phyloP scores from a whole-genome alignment of 768 basidiomycete species.

The Suillus tomentosus region DNA sequence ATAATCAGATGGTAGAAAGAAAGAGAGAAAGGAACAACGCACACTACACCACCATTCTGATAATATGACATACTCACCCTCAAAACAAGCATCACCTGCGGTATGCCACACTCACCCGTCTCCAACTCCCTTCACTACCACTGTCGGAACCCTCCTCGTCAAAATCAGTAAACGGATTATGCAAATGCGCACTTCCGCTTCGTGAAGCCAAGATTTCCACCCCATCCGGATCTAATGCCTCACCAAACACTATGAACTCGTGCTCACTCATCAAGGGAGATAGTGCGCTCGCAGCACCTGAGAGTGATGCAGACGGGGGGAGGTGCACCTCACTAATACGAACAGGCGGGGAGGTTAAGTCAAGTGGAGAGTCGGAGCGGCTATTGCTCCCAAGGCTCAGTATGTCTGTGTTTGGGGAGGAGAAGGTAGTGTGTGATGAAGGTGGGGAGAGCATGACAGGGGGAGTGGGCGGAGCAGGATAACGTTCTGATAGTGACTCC shows the following conservation, averaged over 20 bases:
- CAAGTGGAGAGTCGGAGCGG: background rate
- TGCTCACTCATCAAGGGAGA: slow-evolving; percentile 1
- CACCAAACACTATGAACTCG: background rate
- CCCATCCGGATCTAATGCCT: background rate
- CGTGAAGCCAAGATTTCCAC: background rate
- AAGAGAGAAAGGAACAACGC: background rate
- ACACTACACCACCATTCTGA: background rate
- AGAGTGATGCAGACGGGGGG: background rate
- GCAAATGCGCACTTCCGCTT: background rate
- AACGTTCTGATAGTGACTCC: slow-evolving; percentile 34
- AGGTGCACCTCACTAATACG: background rate
- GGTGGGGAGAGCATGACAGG: slow-evolving; percentile 32
- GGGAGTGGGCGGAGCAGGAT: slow-evolving; percentile 30
- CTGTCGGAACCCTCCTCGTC: background rate
- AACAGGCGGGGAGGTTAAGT: background rate
- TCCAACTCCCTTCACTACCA: slow-evolving; percentile 5
- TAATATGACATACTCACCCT: background rate
- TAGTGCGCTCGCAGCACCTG: background rate
- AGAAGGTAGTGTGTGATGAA: slow-evolving; percentile 19
- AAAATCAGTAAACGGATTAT: slow-evolving; percentile 4
- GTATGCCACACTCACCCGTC: background rate
- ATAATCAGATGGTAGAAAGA: background rate
- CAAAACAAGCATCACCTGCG: background rate
- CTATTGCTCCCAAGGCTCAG: background rate
- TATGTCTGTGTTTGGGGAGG: background rate